Conservation (phyloP, 2,329 filamentous ascomycete species). For the Aspergillus aculeatus region DNA sequence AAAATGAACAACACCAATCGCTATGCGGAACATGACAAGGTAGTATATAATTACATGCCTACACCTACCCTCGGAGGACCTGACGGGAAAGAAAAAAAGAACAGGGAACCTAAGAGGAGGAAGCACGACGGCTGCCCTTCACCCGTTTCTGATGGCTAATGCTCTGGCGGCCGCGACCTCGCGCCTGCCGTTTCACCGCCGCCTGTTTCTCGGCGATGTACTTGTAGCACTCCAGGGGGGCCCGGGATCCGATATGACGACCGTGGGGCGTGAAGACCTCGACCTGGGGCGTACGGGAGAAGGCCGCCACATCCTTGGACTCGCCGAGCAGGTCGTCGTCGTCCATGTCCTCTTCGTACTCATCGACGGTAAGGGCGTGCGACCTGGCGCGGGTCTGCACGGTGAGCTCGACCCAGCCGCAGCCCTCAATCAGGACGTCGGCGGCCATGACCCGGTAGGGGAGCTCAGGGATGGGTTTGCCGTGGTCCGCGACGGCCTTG, state of each 20-base stretch:
- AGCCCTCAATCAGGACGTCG: constrained; percentile 87
- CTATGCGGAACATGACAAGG: constrained; percentile 9
- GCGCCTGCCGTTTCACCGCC: constrained; percentile 29
- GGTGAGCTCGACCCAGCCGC: constrained; percentile 88
- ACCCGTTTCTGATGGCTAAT: constrained; percentile 26
- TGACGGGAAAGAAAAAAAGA: not conserved
- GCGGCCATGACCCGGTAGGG: constrained; percentile 77
- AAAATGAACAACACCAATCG: constrained; percentile 11
- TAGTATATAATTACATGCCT: constrained; percentile 3
- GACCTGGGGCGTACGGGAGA: constrained; percentile 57
- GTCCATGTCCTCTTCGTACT: not conserved
- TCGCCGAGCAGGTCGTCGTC: constrained; percentile 25
- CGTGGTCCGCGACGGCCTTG: constrained; percentile 64
- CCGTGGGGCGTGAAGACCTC: constrained; percentile 86
- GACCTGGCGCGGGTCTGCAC: constrained; percentile 65
- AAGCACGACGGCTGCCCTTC: not conserved
- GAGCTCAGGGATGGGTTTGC: constrained; percentile 51
- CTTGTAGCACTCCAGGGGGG: constrained; percentile 36
- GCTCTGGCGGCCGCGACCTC: constrained; percentile 23
- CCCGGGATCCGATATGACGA: constrained; percentile 62
- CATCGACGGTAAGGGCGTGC: not conserved
- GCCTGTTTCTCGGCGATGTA: constrained; percentile 33
- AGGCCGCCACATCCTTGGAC: constrained; percentile 22
- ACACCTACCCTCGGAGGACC: not conserved
- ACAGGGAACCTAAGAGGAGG: not conserved